phyloP scores from a whole-genome alignment of 129 eudicot genomes.

The Pseudognaphalium luteoalbum region DNA sequence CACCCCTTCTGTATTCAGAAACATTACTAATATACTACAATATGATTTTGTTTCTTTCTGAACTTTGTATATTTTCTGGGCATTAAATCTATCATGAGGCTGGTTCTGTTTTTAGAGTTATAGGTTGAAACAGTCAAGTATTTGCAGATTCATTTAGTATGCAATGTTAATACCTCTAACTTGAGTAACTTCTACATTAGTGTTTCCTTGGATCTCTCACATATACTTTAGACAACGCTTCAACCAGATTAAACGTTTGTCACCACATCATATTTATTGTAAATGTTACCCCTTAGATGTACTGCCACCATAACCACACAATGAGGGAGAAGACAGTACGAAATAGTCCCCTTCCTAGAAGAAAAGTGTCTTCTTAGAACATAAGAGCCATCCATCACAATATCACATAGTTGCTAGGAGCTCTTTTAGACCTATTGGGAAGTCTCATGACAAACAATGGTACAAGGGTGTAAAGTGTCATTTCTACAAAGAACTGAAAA shows the following conservation, averaged over 20 bases:
- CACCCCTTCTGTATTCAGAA: not conserved
- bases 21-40: not conserved
- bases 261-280: not conserved
- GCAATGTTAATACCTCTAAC: not conserved
- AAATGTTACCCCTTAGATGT: not conserved
- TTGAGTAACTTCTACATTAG: not conserved
- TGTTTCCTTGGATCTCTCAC: not conserved
- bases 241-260: not conserved
- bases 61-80: not conserved
- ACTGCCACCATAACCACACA: not conserved
- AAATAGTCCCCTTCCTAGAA: not conserved
- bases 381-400: not conserved
- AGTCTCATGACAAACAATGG: not conserved
- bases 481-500: slow-evolving; percentile 4
- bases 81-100: too few relatives aligned
- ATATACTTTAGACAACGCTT: not conserved
- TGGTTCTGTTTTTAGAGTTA: not conserved
- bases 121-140: not conserved
- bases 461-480: slow-evolving; percentile 15
- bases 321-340: not conserved
- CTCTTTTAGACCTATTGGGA: not conserved
- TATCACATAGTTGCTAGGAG: not conserved
- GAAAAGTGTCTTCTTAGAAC: not conserved
- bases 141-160: not conserved
- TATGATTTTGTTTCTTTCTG: not conserved